Evolutionary conservation across 1,139 yeast species (phyloP), one percentile per base, ranked within the genome.

Genomic region (Magnusiomyces tetraspermus): DNA sequence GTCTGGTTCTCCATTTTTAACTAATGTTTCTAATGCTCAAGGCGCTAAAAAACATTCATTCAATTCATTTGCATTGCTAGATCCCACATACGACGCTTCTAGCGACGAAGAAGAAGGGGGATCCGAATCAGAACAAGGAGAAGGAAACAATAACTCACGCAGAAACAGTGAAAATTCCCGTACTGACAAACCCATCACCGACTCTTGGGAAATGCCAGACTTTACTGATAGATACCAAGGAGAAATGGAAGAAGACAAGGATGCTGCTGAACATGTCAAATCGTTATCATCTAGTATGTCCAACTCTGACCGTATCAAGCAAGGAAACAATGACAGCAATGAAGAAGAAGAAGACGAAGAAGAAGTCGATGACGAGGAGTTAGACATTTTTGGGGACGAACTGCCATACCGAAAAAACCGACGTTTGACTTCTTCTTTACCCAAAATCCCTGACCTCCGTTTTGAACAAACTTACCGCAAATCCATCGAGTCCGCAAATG

Each of bases 391-490:
- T 23, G 45, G 23, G 6, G 45, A 42, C 31, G 45, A 42, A 8
- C n/a, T 10, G 5, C 11, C 31, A 22, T 23, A 24, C 28, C 23
- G 22, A 17, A 42, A 24, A 10, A 22, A 17, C 45, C 45, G 45
- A 10, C 11, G 30, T 13, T 13, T 15, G 23, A 44, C 23, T 13
- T 26, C 37, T 15, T 4, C 22, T 5, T 26, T 22, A 21, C 64
- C 61, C 11, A 55, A 55, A 33, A 51, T 66, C 10, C 70, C 70
- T 1, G 71, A 68, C 56, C 57, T 68, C 49, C 59, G 71, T 36
- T 66, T 67, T 51, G 69, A 68, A 51, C 55, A 55, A 33, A 53
- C 64, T 13, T 68, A 66, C 53, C 55, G 61, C 15, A 55, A 62
- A 28, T 57, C 70, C 1, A 62, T 71, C 3, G 62, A 64, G 1